Conservation (phyloP, 1,284 basidiomycete species). For the Rhodotorula sp. region DNA sequence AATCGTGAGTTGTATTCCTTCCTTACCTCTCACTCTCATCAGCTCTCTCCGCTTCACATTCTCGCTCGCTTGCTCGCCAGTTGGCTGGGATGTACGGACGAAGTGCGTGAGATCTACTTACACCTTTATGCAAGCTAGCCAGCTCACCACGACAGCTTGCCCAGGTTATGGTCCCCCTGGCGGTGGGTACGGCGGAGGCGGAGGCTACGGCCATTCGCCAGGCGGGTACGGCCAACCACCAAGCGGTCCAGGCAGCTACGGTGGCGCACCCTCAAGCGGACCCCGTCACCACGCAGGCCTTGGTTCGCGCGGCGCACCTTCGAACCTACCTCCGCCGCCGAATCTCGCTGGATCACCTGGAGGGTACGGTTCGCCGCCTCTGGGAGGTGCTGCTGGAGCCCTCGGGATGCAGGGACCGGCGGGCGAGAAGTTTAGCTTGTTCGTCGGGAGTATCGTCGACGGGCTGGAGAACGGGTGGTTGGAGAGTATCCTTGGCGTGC, state of each 20-base stretch:
- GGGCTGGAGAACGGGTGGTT: conserved; percentile 46
- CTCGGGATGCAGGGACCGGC: conserved; percentile 1
- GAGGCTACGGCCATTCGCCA: neutral
- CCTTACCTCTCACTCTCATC: neutral
- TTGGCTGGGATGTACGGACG: conserved; percentile 19
- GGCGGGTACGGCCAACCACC: conserved; percentile 29
- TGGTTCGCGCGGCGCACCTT: conserved; percentile 33
- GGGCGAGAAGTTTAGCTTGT: conserved; percentile 45
- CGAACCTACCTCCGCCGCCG: conserved; percentile 13
- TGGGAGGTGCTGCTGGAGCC: neutral
- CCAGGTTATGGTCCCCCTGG: conserved; percentile 3
- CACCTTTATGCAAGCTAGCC: no score
- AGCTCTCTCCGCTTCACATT: neutral
- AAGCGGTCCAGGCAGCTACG: conserved; percentile 45
- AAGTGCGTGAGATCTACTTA: neutral
- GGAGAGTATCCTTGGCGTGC: conserved; percentile 44
- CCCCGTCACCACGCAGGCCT: conserved; percentile 16
- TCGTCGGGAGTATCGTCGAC: conserved; percentile 45
- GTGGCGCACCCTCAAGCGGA: conserved; percentile 43
- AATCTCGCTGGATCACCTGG: no score
- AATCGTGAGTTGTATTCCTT: no score
- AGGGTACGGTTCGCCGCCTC: neutral
- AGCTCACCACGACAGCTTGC: neutral
- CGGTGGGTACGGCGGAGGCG: neutral
- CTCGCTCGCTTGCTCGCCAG: neutral